Percentiles rank a stretch among this genome's conserved stretches.
Conservation (phyloP, 1,139 yeast genomes). For the Protomyces pachydermus region DNA sequence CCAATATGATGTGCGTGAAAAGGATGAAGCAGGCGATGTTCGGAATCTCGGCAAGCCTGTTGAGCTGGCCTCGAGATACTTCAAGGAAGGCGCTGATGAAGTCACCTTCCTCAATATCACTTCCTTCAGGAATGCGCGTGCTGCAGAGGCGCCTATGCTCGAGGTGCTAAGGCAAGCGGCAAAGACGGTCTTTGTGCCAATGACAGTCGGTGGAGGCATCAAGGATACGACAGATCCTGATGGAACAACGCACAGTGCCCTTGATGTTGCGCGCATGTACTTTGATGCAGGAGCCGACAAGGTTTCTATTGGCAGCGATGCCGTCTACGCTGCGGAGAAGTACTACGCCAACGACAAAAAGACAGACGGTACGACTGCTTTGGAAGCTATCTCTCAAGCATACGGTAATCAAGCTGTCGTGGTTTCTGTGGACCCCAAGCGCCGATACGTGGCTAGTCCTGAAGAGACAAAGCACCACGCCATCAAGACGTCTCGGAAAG, state of each 20-base stretch:
- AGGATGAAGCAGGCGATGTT: constrained; percentile 48
- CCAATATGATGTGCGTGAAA: constrained; percentile 91
- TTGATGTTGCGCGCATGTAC: constrained; percentile 82
- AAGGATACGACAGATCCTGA: constrained; percentile 82
- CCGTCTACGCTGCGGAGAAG: constrained; percentile 81
- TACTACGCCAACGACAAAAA: constrained; percentile 56
- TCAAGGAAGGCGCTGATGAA: constrained; percentile 93
- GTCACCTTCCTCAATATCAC: constrained; percentile 91
- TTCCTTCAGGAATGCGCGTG: constrained; percentile 87
- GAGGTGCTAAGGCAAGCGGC: constrained; percentile 80
- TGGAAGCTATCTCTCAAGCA: constrained; percentile 82
- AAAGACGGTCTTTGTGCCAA: constrained; percentile 86
- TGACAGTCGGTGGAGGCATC: constrained; percentile 97
- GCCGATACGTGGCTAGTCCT: constrained; percentile 66
- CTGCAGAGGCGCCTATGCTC: constrained; percentile 89
- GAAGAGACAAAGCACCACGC: constrained; percentile 54
- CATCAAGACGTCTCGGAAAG: constrained; percentile 53
- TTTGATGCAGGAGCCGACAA: constrained; percentile 97
- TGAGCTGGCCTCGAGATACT: constrained; percentile 82
- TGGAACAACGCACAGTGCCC: constrained; percentile 70
- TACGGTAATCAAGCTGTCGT: constrained; percentile 97
- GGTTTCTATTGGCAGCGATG: constrained; percentile 95
- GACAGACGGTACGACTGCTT: constrained; percentile 73
- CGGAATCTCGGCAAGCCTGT: constrained; percentile 95
- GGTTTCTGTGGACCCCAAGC: constrained; percentile 90